Evolutionary conservation across 1,284 basidiomycete genomes (phyloP).

Genomic region (Peniophora sp.): DNA sequence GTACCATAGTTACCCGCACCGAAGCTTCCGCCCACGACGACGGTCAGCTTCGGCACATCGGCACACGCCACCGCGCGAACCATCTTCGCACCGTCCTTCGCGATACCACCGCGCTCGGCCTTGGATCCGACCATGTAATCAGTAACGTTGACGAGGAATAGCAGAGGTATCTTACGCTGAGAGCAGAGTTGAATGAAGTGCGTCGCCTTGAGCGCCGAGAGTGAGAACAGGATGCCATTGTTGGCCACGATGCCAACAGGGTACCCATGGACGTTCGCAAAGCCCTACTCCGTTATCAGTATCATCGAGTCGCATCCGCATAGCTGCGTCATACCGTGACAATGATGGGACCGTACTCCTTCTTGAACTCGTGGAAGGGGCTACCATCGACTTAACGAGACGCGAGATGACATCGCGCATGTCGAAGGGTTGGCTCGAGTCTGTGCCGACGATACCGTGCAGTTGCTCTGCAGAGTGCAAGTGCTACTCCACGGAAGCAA

Average conservation of each 20-base stretch:
- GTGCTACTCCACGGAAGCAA: conserved; percentile 78
- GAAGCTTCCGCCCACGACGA: conserved; percentile 92
- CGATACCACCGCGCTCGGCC: conserved; percentile 91
- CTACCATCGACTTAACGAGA: conserved; percentile 88
- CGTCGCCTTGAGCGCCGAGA: conserved; percentile 88
- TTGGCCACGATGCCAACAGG: conserved; percentile 88
- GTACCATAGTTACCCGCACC: conserved; percentile 91
- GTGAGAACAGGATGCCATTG: conserved; percentile 91
- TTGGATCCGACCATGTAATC: conserved; percentile 95
- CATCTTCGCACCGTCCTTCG: conserved; percentile 98
- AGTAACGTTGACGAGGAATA: conserved; percentile 93
- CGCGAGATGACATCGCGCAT: conserved; percentile 92
- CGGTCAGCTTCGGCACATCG: conserved; percentile 90
- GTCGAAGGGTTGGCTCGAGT: conserved; percentile 83
- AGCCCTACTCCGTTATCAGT: conserved; percentile 46
- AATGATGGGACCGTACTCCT: conserved; percentile 86
- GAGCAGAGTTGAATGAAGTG: conserved; percentile 95
- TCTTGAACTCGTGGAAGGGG: conserved; percentile 92
- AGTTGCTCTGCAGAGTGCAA: conserved; percentile 77
- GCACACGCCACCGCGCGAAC: conserved; percentile 93
- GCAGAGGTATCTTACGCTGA: conserved; percentile 81
- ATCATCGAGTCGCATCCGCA: conserved; percentile 1
- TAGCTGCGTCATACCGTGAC: too few species aligned
- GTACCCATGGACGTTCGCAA: conserved; percentile 85
- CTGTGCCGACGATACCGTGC: conserved; percentile 87